Evolutionary conservation across 768 basidiomycete species (phyloP), one percentile per base, ranked within the genome.

Genomic region (Agaricus sinodeliciosus): DNA sequence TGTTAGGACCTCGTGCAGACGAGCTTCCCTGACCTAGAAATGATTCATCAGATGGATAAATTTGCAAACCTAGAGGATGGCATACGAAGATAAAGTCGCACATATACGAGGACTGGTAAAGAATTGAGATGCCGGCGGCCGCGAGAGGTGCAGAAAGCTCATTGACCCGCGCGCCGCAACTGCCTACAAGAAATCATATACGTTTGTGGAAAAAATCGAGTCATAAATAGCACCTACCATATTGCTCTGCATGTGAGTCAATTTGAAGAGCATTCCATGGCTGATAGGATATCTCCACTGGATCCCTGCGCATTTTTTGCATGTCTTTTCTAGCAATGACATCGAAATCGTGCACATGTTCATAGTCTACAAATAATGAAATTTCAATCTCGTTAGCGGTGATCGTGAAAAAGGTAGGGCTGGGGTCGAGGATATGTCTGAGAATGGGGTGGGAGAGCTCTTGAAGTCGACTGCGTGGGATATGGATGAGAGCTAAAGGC

Each of bases 51-150:
- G 47, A 41, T 25, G 55, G 27, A 12, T 52, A 22, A 31, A 51
- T 44, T 9, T 41, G 46, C 19, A 25, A 15, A 25, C 36, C 19
- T 57, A 35, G 42, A 12, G 31, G 50, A 54, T 22, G 18, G 69
- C 84, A 58, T 61, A 89, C 87, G 58, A 90, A 82, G 53, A 90
- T 86, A 62, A 85, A 90, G 65, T 90, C 88, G 59, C 85, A 83
- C 78, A 80, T 82, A 65, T 90, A 90, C 2, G 87, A 87, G 4
- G 85, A 87, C 62, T 88, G 85, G 65, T 90, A 91, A 12, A 90
- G 70, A 45, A 91, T 90, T 28, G 85, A 87, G 35, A 91, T 88
- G 2, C 86, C 85, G 35, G 83, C 84, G 11, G 80, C 82, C 9
- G 87, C 86, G 16, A 91, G 70, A 28, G 84, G 85, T 13, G 84